phyloP scores from a whole-genome alignment of 169 alveolate species.

The Cyclospora cayetanensis region DNA sequence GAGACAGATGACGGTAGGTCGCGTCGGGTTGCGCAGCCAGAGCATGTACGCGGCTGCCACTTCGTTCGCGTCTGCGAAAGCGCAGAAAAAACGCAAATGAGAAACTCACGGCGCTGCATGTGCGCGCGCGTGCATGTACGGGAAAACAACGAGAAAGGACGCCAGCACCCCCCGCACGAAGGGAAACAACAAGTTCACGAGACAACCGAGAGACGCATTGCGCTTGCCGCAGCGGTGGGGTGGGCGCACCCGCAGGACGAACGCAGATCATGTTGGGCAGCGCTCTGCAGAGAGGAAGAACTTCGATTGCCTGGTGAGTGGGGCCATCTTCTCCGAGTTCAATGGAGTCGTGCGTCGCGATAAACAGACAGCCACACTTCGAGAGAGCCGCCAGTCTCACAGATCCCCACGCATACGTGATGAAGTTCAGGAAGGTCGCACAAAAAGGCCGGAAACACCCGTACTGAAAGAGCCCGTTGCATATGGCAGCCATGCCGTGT shows the following conservation, averaged over 20 bases:
- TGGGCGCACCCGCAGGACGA: conserved; percentile 84
- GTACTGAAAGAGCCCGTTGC: conserved; percentile 80
- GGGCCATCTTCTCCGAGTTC: conserved; percentile 89
- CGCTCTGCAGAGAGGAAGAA: conserved; percentile 73
- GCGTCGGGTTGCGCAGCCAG: conserved; percentile 66
- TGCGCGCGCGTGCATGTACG: too few species aligned
- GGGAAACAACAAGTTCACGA: too few species aligned
- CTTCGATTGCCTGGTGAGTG: conserved; percentile 87
- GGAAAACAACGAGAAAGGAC: too few species aligned
- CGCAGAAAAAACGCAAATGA: too few species aligned
- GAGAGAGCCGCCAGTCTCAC: conserved; percentile 80
- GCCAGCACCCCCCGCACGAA: too few species aligned
- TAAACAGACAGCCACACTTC: conserved; percentile 77
- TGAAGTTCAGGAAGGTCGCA: conserved; percentile 82
- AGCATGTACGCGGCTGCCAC: conserved; percentile 74
- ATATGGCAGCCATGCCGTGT: conserved; percentile 85
- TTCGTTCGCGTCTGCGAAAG: conserved; percentile 68
- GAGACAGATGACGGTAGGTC: conserved; percentile 71
- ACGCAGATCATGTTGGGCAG: conserved; percentile 78
- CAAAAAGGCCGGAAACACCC: conserved; percentile 83
- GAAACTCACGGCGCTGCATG: not conserved
- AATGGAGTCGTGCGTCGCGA: conserved; percentile 86
- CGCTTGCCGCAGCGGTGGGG: not conserved
- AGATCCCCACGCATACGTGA: conserved; percentile 84
- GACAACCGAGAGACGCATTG: too few species aligned